Base-by-base conservation (phyloP, 345 rosid genomes). In the Hypericum androsaemum region DNA sequence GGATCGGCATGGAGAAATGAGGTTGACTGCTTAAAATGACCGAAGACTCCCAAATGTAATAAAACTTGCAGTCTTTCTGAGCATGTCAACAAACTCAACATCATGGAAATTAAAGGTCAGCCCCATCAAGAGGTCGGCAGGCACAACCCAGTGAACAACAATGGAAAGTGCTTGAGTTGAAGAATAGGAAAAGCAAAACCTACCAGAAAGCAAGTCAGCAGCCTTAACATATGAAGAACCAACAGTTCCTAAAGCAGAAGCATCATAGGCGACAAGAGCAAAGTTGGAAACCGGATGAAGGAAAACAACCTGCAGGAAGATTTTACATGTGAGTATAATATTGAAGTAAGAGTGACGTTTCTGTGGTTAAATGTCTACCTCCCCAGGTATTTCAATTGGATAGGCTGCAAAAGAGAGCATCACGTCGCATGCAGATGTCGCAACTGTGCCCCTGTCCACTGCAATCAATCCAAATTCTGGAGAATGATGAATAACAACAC, bases 321-420 rank as follows among this genome's bases (percentile, higher is more conserved):
- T 46, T 44, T 51, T 41, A 28, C 43, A 43, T 63, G 32, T 40
- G 66, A 52, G 54, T 65, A 58, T 60, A 41, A 47, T 22, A 22
- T 22, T 22, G 43, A 22, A 22, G 1, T 2, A 17, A 14, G 28
- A 2, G 47, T 50, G 12, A 9, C n/a, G 5, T 64, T 62, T 47
- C 46, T 44, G 15, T 37, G 50, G 1, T 37, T 17, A 51, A 50
- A 60, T 52, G 39, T 59, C 64, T 70, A 92, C 97, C 94, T 92
- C 88, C 64, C 96, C 98, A 14, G 96, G 96, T 72, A 88, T 81
- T 80, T 92, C 98, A 64, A 88, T 79, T 39, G 98, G 96, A 69
- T 71, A 88, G 55, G 95, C 98, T 63, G 96, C 88, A 66, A 92
- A 92, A 10, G 98, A 88, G 68, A 92, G 60, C 86, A 92, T 81